Percentiles rank a stretch among this genome's conserved stretches.
Evolutionary conservation across 768 basidiomycete species (phyloP).

Genomic region (Boletellus emodensis): DNA sequence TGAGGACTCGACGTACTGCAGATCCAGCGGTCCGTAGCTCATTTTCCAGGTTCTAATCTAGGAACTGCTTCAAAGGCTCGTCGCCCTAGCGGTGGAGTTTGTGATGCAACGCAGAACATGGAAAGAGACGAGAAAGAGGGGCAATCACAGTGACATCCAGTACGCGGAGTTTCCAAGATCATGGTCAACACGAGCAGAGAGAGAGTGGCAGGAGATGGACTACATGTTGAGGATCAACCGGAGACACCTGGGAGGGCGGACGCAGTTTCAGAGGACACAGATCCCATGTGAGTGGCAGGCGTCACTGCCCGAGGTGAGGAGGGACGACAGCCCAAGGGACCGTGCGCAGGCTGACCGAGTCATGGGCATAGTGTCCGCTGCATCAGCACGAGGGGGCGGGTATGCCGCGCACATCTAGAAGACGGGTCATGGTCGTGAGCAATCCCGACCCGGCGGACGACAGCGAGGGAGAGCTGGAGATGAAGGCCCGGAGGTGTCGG

Average conservation of each 20-base stretch:
- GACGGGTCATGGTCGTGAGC: conserved; percentile 28
- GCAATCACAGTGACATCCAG: conserved; percentile 11
- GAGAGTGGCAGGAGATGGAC: conserved; percentile 25
- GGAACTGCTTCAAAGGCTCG: conserved; percentile 22
- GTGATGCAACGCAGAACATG: conserved; percentile 17
- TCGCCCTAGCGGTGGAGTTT: conserved; percentile 22
- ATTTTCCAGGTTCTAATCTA: conserved; percentile 11
- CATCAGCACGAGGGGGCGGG: conserved; percentile 12
- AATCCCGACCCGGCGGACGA: conserved; percentile 29
- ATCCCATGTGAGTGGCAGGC: conserved; percentile 8
- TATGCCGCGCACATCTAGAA: conserved; percentile 18
- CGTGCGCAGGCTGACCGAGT: conserved; percentile 6
- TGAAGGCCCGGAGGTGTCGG: conserved; percentile 8
- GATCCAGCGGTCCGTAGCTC: conserved; percentile 12
- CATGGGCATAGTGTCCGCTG: conserved; percentile 6
- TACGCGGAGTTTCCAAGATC: conserved; percentile 22
- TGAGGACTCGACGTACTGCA: conserved; percentile 18
- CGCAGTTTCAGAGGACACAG: conserved; percentile 1
- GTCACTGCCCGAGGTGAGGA: conserved; percentile 17
- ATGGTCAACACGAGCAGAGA: conserved; percentile 26
- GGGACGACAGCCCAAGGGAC: neutral
- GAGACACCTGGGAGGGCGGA: conserved; percentile 4
- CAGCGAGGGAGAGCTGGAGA: conserved; percentile 24
- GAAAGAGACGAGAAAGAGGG: conserved; percentile 12
- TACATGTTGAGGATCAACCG: conserved; percentile 16